phyloP scores from a whole-genome alignment of 768 basidiomycete genomes.

The Pilatotrama ljubarskyi region DNA sequence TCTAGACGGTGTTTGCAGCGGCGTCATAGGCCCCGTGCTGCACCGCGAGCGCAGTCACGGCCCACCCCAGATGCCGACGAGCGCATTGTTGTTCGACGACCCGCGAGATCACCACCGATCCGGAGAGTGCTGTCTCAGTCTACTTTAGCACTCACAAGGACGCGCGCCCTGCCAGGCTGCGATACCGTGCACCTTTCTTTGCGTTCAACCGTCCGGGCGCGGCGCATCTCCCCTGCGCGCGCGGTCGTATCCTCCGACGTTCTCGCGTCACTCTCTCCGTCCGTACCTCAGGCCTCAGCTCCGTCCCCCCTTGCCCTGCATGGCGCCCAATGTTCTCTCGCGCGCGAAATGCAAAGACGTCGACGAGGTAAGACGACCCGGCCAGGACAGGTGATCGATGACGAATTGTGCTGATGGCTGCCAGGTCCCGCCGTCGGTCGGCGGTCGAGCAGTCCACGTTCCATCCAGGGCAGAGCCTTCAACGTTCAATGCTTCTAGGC shows the following conservation, averaged over 20 bases:
- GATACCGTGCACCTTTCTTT: too few relatives aligned
- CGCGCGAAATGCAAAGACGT: not conserved
- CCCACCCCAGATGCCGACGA: not conserved
- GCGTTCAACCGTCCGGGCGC: too few relatives aligned
- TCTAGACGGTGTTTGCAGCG: too few relatives aligned
- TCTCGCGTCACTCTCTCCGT: not conserved
- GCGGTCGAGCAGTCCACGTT: not conserved
- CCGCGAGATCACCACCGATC: not conserved
- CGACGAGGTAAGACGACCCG: too few relatives aligned
- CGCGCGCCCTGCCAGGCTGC: too few relatives aligned
- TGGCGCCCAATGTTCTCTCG: not conserved
- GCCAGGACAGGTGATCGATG: not conserved
- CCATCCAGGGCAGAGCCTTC: not conserved
- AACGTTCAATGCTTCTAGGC: not conserved
- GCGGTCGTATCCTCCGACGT: slow-evolving; percentile 10
- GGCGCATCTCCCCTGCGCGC: too few relatives aligned
- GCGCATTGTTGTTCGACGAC: not conserved
- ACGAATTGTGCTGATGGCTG: not conserved
- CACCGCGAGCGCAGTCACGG: not conserved
- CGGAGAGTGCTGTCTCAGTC: not conserved
- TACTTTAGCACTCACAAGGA: too few relatives aligned
- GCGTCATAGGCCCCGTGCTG: too few relatives aligned
- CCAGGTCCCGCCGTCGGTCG: too few relatives aligned
- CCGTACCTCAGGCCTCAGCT: not conserved
- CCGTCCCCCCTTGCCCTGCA: not conserved